Percentiles rank a stretch among this genome's conserved stretches.
phyloP scores from a whole-genome alignment of 2,329 filamentous ascomycete species.

The Alternaria sp. region DNA sequence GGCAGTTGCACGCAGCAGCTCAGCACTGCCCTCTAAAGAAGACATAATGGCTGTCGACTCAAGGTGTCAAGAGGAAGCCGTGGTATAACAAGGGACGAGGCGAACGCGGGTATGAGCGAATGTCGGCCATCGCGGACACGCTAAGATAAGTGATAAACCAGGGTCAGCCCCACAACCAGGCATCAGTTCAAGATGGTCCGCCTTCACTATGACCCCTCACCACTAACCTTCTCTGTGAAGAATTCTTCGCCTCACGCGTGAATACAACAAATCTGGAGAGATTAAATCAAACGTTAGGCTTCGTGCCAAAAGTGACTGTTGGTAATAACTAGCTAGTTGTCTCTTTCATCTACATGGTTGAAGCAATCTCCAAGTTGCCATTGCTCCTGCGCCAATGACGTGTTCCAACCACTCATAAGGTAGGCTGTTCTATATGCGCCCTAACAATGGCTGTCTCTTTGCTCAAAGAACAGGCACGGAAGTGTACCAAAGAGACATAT shows the following conservation, averaged over 20 bases:
- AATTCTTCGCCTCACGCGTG: not conserved
- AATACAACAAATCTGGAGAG: not conserved
- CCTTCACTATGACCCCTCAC: not conserved
- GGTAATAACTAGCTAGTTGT: not conserved
- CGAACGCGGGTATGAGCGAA: conserved; percentile 18
- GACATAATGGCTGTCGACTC: conserved; percentile 23
- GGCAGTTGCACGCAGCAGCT: conserved; percentile 20
- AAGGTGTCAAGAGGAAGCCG: not conserved
- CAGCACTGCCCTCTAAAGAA: conserved; percentile 27
- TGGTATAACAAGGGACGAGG: conserved; percentile 5
- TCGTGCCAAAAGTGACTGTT: not conserved
- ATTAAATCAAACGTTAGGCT: not conserved
- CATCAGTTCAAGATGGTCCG: conserved; percentile 7
- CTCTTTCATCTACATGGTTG: not conserved
- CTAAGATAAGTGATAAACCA: conserved; percentile 28
- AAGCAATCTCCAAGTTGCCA: conserved; percentile 1
- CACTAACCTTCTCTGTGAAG: not conserved
- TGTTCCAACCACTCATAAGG: not conserved
- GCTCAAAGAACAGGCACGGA: not conserved
- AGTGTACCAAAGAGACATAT: not conserved
- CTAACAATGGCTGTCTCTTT: not conserved
- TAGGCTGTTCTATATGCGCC: not conserved
- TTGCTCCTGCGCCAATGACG: not conserved
- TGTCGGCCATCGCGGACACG: conserved; percentile 22
- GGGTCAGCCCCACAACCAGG: conserved; percentile 16